phyloP scores from a whole-genome alignment of 202 grass and related monocot genomes.

The Dendrocalamus latiflorus region DNA sequence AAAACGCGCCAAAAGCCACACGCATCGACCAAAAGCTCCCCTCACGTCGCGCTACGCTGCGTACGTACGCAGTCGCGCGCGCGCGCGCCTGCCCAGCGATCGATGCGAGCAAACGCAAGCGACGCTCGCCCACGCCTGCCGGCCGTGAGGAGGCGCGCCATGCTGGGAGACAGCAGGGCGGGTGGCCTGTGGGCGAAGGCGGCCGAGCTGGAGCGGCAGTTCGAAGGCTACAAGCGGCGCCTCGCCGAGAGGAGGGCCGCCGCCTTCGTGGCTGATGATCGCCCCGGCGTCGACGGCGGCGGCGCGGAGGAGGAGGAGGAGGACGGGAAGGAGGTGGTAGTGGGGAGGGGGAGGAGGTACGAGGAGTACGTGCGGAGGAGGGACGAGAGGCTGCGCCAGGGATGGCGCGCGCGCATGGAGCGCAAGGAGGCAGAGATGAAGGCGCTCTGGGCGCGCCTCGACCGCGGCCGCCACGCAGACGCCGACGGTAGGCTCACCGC shows the following conservation, averaged over 20 bases:
- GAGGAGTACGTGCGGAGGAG: constrained; percentile 51
- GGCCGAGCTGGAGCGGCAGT: constrained; percentile 64
- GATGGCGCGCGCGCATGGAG: constrained; percentile 50
- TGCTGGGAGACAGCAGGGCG: not conserved
- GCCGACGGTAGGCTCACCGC: not conserved
- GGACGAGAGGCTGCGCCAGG: constrained; percentile 58
- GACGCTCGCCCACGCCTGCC: not conserved
- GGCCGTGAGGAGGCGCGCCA: not conserved
- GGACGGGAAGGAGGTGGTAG: not conserved
- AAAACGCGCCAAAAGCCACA: not conserved
- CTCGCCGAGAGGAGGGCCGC: constrained; percentile 14
- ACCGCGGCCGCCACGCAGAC: constrained; percentile 8
- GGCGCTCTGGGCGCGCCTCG: constrained; percentile 37
- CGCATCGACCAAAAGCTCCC: too few relatives aligned
- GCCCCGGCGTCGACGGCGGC: not conserved
- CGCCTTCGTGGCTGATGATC: not conserved
- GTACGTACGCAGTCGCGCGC: not conserved
- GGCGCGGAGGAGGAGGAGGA: not conserved
- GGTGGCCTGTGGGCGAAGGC: constrained; percentile 53
- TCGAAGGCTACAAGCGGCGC: constrained; percentile 49
- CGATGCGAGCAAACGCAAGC: not conserved
- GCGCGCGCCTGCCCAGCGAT: not conserved
- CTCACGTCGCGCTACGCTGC: too few relatives aligned
- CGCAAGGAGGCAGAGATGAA: constrained; percentile 55
- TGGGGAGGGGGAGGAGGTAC: constrained; percentile 44